phyloP scores from a whole-genome alignment of 257 asterid species.

The Plantago major region DNA sequence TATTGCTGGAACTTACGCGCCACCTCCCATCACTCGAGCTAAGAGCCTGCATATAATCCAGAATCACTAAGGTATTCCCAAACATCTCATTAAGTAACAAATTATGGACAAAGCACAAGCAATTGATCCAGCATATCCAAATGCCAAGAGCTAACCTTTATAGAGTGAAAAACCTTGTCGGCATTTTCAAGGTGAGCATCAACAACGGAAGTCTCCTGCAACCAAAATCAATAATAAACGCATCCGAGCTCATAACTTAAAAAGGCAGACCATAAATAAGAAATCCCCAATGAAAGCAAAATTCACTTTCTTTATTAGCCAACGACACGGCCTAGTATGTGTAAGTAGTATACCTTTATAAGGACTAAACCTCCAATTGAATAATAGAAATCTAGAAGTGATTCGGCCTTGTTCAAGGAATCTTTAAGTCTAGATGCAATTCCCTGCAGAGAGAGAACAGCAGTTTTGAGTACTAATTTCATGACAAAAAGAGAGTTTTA shows the following conservation, averaged over 20 bases:
- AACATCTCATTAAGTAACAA: constrained; percentile 9
- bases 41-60: constrained; percentile 59
- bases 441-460: constrained; percentile 39
- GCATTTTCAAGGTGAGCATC: constrained; percentile 70
- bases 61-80: constrained; percentile 20
- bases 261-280: not conserved
- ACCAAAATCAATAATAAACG: constrained; percentile 3
- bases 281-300: not conserved
- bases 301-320: no score
- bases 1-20: constrained; percentile 79
- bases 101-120: constrained; percentile 9
- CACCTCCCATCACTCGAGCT: constrained; percentile 99
- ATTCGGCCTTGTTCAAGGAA: constrained; percentile 46
- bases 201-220: constrained; percentile 63
- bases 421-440: constrained; percentile 58
- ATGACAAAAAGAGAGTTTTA: not conserved
- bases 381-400: constrained; percentile 72
- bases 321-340: no score
- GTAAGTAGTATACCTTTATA: constrained; percentile 50
- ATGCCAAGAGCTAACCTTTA: constrained; percentile 51
- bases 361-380: constrained; percentile 62
- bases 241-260: no score
- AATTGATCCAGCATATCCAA: constrained; percentile 14
- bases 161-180: constrained; percentile 56
- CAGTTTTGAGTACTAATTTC: constrained; percentile 13